These are phyloP conservation scores for Colletotrichum sp. DNA, from an alignment of 2,329 filamentous ascomycete species.

Conservation along the genomic window DNA sequence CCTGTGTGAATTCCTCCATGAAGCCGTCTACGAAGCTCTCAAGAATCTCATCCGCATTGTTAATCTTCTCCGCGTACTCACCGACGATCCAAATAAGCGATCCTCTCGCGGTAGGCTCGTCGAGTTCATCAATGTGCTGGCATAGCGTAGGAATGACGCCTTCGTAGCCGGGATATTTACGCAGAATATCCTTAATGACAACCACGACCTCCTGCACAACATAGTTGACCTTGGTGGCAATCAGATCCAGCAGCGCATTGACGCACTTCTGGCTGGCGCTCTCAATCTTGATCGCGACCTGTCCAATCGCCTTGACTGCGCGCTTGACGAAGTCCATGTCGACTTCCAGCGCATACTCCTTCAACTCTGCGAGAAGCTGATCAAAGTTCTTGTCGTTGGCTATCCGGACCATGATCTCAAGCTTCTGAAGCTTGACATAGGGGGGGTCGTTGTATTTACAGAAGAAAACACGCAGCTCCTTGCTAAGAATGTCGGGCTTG, in stretches of 20 bases:
- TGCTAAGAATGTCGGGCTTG: slow-evolving; percentile 94
- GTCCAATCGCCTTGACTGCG: slow-evolving; percentile 94
- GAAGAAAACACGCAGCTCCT: slow-evolving; percentile 97
- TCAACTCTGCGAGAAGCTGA: slow-evolving; percentile 90
- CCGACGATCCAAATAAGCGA: slow-evolving; percentile 98
- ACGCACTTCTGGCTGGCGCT: slow-evolving; percentile 94
- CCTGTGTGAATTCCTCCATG: slow-evolving; percentile 94
- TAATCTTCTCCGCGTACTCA: slow-evolving; percentile 99
- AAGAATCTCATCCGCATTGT: slow-evolving; percentile 95
- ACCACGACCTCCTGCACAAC: slow-evolving; percentile 98
- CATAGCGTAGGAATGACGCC: slow-evolving; percentile 97
- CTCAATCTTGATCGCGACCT: slow-evolving; percentile 99
- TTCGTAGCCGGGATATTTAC: slow-evolving; percentile 97
- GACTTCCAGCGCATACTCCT: slow-evolving; percentile 96
- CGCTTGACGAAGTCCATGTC: slow-evolving; percentile 98
- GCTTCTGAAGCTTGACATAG: slow-evolving; percentile 96
- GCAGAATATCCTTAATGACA: slow-evolving; percentile 98
- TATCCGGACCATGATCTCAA: slow-evolving; percentile 99
- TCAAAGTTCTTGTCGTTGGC: slow-evolving; percentile 97
- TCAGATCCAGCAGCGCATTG: slow-evolving; percentile 89
- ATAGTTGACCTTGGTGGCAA: slow-evolving; percentile 98
- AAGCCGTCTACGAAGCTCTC: slow-evolving; percentile 92
- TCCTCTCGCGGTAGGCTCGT: slow-evolving; percentile 89
- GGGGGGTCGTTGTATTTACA: slow-evolving; percentile 99
- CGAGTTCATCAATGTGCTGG: slow-evolving; percentile 94